These are phyloP conservation scores for Penicillium concentricum DNA, from an alignment of 2,329 filamentous ascomycete species.

Conservation along the genomic window DNA sequence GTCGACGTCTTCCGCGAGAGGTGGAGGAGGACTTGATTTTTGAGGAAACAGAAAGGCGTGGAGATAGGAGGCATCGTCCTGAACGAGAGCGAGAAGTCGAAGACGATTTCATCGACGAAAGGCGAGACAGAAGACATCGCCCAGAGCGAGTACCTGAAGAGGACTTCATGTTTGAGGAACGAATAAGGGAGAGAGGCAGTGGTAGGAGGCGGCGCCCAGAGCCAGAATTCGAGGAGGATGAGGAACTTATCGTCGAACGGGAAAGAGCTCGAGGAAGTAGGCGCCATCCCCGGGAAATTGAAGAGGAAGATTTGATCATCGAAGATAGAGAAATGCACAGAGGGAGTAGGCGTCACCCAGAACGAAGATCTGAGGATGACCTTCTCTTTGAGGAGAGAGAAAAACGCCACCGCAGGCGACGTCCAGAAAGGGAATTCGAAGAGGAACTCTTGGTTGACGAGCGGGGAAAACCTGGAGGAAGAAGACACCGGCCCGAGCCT, in stretches of 20 bases:
- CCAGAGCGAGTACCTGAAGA: constrained; percentile 24
- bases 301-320: neutral
- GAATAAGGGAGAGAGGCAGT: constrained; percentile 6
- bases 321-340: constrained; percentile 2
- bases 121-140: constrained; percentile 12
- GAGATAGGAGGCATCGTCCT: neutral
- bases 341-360: constrained; percentile 10
- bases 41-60: neutral
- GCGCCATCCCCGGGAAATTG: neutral
- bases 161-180: constrained; percentile 18
- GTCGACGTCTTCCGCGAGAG: constrained; percentile 4
- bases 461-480: neutral
- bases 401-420: neutral
- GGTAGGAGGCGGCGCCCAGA: constrained; percentile 11
- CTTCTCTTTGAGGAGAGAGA: neutral
- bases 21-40: constrained; percentile 1
- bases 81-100: constrained; percentile 8
- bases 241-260: neutral
- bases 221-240: constrained; percentile 16
- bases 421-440: neutral
- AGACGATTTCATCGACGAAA: constrained; percentile 22
- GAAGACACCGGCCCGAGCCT: constrained; percentile 14
- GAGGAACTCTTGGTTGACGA: neutral
- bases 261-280: neutral
- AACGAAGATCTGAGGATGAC: constrained; percentile 21